A percentile compares a stretch with the other conserved stretches of the same genome.
phyloP scores from a whole-genome alignment of 2,329 filamentous ascomycete species.

The Xylariales sp. region DNA sequence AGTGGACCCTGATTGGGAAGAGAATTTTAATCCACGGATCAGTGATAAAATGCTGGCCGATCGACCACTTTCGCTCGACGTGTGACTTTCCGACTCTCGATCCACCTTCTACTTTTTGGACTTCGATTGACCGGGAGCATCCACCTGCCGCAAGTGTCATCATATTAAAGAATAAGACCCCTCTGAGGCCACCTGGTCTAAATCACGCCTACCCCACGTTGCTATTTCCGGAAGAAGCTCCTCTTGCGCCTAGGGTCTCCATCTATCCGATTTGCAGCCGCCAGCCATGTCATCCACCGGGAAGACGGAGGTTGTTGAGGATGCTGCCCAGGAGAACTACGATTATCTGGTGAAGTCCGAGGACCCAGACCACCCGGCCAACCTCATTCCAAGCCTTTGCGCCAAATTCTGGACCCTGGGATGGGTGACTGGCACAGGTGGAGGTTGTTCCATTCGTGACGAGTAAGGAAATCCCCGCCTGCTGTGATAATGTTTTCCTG shows the following conservation, averaged over 20 bases:
- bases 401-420: slow-evolving; percentile 93
- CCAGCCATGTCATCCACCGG: not conserved
- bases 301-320: slow-evolving; percentile 1
- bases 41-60: no score
- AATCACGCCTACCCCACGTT: not conserved
- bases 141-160: slow-evolving; percentile 1
- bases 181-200: slow-evolving; percentile 5
- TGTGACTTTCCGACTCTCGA: no score
- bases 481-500: no score
- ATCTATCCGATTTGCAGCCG: not conserved
- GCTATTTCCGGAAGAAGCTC: slow-evolving; percentile 2
- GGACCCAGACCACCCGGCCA: slow-evolving; percentile 85
- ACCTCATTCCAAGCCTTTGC: slow-evolving; percentile 89
- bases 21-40: no score
- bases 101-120: no score
- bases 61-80: no score
- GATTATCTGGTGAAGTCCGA: slow-evolving; percentile 56
- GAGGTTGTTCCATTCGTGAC: slow-evolving; percentile 71
- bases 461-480: no score
- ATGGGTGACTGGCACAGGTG: slow-evolving; percentile 88
- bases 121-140: not conserved
- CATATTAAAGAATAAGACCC: not conserved
- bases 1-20: not conserved
- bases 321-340: slow-evolving; percentile 33
- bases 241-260: not conserved